These are phyloP conservation scores for Penium margaritaceum DNA, from an alignment of 139 green algal species.

Conservation along the genomic window DNA sequence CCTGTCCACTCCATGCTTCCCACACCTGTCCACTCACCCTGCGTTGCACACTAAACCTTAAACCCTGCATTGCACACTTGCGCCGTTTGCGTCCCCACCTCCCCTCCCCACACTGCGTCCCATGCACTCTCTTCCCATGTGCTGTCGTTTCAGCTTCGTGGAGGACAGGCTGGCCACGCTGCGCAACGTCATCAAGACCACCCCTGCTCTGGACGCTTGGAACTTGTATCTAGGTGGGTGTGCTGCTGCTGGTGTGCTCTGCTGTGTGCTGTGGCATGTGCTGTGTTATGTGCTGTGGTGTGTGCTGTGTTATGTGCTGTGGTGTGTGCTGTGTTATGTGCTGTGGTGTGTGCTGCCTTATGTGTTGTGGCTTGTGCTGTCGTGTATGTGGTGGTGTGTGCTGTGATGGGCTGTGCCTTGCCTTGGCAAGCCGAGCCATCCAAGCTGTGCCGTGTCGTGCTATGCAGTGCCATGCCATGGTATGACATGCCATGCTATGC, in stretches of 20 bases:
- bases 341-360: not conserved
- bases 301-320: not conserved
- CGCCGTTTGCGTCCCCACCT: not conserved
- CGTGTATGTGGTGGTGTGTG: not conserved
- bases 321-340: not conserved
- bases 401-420: too few relatives aligned
- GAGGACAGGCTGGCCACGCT: constrained; percentile 49
- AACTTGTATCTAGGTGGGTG: constrained; percentile 40
- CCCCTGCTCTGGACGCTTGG: constrained; percentile 20
- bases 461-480: too few relatives aligned
- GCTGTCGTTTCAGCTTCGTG: constrained; percentile 51
- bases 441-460: too few relatives aligned
- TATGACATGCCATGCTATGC: too few relatives aligned
- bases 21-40: too few relatives aligned
- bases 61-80: not conserved
- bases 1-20: too few relatives aligned
- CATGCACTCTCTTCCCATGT: not conserved
- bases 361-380: not conserved
- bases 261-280: not conserved
- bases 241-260: not conserved
- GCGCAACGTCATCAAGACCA: constrained; percentile 44
- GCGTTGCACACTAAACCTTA: too few relatives aligned
- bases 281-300: not conserved
- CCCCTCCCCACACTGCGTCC: too few relatives aligned
- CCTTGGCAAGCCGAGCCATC: too few relatives aligned